Percentiles rank a stretch among this genome's conserved stretches.
Evolutionary conservation across 441 rosid genomes (phyloP).

Genomic region (Manihot esculenta): DNA sequence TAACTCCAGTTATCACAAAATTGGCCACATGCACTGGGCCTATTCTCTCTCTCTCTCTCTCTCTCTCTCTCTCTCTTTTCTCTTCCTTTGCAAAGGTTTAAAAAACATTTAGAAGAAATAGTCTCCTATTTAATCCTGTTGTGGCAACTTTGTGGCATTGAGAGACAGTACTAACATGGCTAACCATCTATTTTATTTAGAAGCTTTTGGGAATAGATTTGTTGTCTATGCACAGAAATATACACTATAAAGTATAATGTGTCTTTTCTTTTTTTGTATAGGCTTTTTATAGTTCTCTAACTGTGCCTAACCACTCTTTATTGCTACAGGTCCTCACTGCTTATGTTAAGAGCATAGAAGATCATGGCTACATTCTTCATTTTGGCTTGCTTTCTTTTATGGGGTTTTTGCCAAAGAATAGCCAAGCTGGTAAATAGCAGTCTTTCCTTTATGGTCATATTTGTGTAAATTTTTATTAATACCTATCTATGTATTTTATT

Average conservation of each 20-base stretch:
- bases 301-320: conserved; percentile 16
- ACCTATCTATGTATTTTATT: neutral
- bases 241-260: neutral
- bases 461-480: neutral
- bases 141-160: neutral
- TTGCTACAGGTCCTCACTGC: conserved; percentile 67
- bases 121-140: neutral
- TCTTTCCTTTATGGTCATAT: conserved; percentile 1
- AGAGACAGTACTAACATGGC: neutral
- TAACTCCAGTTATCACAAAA: neutral
- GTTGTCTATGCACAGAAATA: neutral
- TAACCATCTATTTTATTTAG: neutral
- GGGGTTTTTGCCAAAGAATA: conserved; percentile 72
- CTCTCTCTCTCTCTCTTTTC: too few relatives aligned
- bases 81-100: neutral
- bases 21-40: too few relatives aligned
- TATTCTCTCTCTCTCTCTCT: too few relatives aligned
- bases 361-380: conserved; percentile 95
- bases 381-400: conserved; percentile 77
- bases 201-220: neutral
- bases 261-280: neutral
- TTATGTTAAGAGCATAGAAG: conserved; percentile 86
- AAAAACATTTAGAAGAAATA: neutral
- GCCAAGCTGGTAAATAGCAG: conserved; percentile 48
- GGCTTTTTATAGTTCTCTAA: neutral